A percentile compares a stretch with the other conserved stretches of the same genome.
Evolutionary conservation across 495 filamentous ascomycete genomes (phyloP).

Genomic region (Extremus antarcticus): DNA sequence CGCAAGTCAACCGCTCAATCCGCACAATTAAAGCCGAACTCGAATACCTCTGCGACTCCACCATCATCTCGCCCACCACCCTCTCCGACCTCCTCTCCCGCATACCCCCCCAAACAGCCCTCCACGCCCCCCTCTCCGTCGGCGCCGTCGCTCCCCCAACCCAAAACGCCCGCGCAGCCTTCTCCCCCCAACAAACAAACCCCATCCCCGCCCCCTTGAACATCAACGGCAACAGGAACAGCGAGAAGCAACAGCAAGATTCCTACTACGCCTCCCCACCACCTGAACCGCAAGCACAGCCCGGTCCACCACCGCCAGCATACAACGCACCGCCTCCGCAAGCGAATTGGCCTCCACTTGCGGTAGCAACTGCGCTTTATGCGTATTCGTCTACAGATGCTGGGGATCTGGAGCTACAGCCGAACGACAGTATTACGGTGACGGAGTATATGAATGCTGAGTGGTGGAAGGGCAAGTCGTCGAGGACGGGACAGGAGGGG

Average conservation of each 20-base stretch:
- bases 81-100: conserved; percentile 60
- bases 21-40: conserved; percentile 85
- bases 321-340: conserved; percentile 15
- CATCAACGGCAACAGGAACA: conserved; percentile 32
- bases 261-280: conserved; percentile 35
- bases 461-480: conserved; percentile 87
- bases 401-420: conserved; percentile 65
- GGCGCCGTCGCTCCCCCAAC: conserved; percentile 33
- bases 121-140: conserved; percentile 43
- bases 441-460: conserved; percentile 88
- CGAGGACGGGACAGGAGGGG: conserved; percentile 68
- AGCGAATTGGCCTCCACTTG: conserved; percentile 32
- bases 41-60: conserved; percentile 72
- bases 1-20: conserved; percentile 66
- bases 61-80: conserved; percentile 57
- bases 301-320: conserved; percentile 37
- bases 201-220: conserved; percentile 24
- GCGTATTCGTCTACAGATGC: conserved; percentile 66
- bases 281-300: conserved; percentile 43
- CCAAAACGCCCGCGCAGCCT: conserved; percentile 21
- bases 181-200: conserved; percentile 30
- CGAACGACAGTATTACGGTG: conserved; percentile 67
- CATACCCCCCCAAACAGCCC: conserved; percentile 48
- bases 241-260: conserved; percentile 37
- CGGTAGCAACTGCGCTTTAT: conserved; percentile 71